A percentile compares a stretch with the other conserved stretches of the same genome.
Conservation (phyloP, 805 yeast species). For the Sugiyamaella americana region DNA sequence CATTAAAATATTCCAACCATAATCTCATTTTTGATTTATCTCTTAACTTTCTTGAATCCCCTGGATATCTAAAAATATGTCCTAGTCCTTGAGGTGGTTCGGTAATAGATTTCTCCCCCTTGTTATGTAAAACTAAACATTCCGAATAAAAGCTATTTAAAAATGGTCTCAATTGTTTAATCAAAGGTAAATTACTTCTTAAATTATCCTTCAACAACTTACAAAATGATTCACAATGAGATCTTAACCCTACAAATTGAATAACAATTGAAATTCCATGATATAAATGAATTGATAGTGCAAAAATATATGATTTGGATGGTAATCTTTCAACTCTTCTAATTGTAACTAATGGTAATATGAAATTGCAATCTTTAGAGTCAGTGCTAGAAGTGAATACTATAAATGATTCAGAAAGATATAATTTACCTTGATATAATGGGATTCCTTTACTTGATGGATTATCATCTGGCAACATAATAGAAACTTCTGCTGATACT, state of each 20-base stretch:
- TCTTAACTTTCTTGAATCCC: conserved; percentile 67
- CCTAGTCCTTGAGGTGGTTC: conserved; percentile 86
- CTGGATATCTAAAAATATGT: conserved; percentile 77
- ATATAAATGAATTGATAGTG: conserved; percentile 64
- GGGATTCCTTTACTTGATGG: conserved; percentile 6
- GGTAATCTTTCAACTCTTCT: conserved; percentile 85
- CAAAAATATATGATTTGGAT: conserved; percentile 66
- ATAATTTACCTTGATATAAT: conserved; percentile 45
- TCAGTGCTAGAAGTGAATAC: conserved; percentile 71
- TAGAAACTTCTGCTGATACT: conserved; percentile 55
- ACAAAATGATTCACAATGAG: conserved; percentile 77
- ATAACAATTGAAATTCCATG: conserved; percentile 57
- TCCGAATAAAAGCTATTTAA: conserved; percentile 77
- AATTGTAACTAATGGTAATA: conserved; percentile 67
- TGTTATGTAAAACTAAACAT: conserved; percentile 47
- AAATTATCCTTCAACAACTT: conserved; percentile 55
- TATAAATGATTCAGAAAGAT: conserved; percentile 66
- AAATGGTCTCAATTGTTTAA: conserved; percentile 58
- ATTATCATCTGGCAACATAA: conserved; percentile 22
- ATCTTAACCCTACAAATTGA: conserved; percentile 71
- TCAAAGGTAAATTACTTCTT: conserved; percentile 56
- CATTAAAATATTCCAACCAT: conserved; percentile 87
- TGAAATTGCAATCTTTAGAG: conserved; percentile 58
- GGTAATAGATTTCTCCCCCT: neutral
- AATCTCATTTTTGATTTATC: conserved; percentile 82